A percentile compares a stretch with the other conserved stretches of the same genome.
Conservation (phyloP, 2,329 filamentous ascomycete genomes). For the Aspergillus ustus region DNA sequence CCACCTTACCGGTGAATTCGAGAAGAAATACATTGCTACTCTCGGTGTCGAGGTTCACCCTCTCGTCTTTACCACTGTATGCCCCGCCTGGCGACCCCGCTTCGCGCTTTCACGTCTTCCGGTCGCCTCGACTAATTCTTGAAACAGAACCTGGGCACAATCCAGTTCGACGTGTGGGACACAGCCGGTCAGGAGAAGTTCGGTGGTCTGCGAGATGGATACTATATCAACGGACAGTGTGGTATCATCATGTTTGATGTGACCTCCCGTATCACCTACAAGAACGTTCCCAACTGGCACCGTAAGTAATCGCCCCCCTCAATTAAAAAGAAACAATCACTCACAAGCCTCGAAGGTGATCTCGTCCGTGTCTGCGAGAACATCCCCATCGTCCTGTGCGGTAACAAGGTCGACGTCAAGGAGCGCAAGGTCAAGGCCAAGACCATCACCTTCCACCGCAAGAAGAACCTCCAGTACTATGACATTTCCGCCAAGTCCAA, state of each 20-base stretch:
- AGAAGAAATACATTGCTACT: conserved; percentile 99
- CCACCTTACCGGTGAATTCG: conserved; percentile 99
- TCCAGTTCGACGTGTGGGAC: conserved; percentile 99
- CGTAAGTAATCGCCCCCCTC: conserved; percentile 66
- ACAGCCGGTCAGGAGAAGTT: conserved; percentile 99
- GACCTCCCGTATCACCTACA: conserved; percentile 99
- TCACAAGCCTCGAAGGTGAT: conserved; percentile 67
- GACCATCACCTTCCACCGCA: conserved; percentile 99
- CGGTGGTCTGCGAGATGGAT: conserved; percentile 96
- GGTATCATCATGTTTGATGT: conserved; percentile 99
- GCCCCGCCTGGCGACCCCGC: conserved; percentile 51
- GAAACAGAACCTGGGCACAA: conserved; percentile 81
- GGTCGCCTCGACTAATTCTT: conserved; percentile 32
- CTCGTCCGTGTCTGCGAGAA: conserved; percentile 99
- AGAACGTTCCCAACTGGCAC: conserved; percentile 99
- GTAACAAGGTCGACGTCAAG: conserved; percentile 99
- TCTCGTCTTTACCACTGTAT: conserved; percentile 95
- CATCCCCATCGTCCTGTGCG: conserved; percentile 96
- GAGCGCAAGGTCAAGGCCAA: conserved; percentile 99
- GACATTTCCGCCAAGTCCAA: conserved; percentile 99
- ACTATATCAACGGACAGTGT: conserved; percentile 99
- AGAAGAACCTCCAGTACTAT: conserved; percentile 99
- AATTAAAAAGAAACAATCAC: not conserved
- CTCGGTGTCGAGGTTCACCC: conserved; percentile 99
- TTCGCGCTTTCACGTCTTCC: conserved; percentile 25